phyloP scores from a whole-genome alignment of 139 green algal genomes.

The Tetradesmus lagerheimii region DNA sequence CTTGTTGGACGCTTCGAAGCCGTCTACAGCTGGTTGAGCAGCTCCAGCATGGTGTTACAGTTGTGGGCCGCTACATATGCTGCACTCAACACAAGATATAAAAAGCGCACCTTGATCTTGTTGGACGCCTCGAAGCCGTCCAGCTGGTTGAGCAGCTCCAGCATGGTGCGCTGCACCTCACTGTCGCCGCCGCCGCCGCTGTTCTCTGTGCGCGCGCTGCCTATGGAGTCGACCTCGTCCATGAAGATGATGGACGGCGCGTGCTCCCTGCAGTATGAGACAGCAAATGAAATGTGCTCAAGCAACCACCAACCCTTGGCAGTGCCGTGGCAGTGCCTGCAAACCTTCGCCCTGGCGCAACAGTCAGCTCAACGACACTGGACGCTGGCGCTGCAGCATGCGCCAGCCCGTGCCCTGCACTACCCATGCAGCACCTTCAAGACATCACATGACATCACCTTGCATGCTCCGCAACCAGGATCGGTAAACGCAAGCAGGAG shows the following conservation, averaged over 20 bases:
- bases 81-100: not conserved
- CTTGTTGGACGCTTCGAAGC: slow-evolving; percentile 99
- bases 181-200: slow-evolving; percentile 90
- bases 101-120: slow-evolving; percentile 94
- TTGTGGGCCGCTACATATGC: not conserved
- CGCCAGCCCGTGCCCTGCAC: too few species aligned
- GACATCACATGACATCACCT: too few species aligned
- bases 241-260: slow-evolving; percentile 98
- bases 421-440: too few species aligned
- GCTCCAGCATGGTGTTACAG: too few species aligned
- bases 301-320: too few species aligned
- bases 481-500: too few species aligned
- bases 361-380: too few species aligned
- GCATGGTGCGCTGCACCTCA: slow-evolving; percentile 99
- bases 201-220: slow-evolving; percentile 91
- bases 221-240: slow-evolving; percentile 99
- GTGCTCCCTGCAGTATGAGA: slow-evolving; percentile 84
- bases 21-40: slow-evolving; percentile 99
- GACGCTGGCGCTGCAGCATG: too few species aligned
- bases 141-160: slow-evolving; percentile 99
- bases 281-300: too few species aligned
- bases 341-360: too few species aligned
- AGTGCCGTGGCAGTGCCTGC: too few species aligned
- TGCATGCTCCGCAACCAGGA: too few species aligned
- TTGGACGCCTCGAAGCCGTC: slow-evolving; percentile 99